Conservation (phyloP, 2,329 filamentous ascomycete genomes). For the Escovopsis sp. region DNA sequence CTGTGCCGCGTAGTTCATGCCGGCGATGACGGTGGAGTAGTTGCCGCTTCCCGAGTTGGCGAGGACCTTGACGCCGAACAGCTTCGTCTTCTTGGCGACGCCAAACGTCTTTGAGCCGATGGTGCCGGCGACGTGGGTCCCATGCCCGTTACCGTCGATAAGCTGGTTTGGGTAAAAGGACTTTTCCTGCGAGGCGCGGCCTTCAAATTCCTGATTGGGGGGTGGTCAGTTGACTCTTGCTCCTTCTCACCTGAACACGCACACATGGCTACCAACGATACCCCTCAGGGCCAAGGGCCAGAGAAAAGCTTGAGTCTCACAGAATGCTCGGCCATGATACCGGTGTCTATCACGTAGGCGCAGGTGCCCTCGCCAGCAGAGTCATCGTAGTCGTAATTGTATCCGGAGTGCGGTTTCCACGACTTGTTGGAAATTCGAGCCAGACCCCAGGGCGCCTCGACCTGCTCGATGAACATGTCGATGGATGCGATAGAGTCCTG, state of each 20-base stretch:
- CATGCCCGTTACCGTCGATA: conserved; percentile 25
- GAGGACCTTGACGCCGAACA: conserved; percentile 33
- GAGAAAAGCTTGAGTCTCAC: conserved; percentile 13
- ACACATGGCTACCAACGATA: no score
- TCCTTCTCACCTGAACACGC: no score
- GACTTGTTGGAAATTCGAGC: conserved; percentile 20
- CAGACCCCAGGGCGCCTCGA: conserved; percentile 16
- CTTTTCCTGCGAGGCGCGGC: conserved; percentile 18
- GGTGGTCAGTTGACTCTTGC: neutral
- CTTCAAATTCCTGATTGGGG: conserved; percentile 17
- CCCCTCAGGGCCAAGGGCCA: neutral
- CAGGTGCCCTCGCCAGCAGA: conserved; percentile 27
- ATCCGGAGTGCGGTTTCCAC: conserved; percentile 9
- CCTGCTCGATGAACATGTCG: conserved; percentile 8
- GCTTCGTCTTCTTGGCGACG: conserved; percentile 27
- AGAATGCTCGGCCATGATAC: conserved; percentile 23
- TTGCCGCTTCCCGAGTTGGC: conserved; percentile 16
- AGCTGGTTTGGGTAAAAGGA: conserved; percentile 14
- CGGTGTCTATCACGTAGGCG: conserved; percentile 33
- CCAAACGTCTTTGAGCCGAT: conserved; percentile 20
- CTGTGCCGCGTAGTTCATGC: conserved; percentile 28
- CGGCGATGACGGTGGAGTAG: conserved; percentile 28
- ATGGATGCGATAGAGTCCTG: conserved; percentile 18
- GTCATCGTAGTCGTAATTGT: conserved; percentile 24
- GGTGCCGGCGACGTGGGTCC: conserved; percentile 23